Conservation (phyloP, 148 eudicot genomes). For the Beta vulgaris region DNA sequence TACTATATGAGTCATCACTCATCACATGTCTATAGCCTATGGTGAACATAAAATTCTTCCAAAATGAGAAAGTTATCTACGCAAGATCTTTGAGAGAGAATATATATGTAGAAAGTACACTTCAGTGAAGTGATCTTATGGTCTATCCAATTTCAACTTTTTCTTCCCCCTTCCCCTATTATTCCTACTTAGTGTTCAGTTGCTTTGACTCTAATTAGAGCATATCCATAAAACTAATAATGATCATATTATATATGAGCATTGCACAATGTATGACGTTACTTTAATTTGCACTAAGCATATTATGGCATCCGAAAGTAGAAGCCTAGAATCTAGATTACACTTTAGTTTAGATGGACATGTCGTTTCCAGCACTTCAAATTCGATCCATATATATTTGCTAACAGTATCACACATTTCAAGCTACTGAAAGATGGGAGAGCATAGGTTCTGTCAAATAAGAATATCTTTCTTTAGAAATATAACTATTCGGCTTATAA, state of each 20-base stretch:
- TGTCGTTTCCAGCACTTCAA: background rate
- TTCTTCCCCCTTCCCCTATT: background rate
- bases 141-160: constrained; percentile 5
- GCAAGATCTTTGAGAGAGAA: background rate
- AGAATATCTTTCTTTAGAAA: too few species aligned
- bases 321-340: background rate
- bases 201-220: constrained; percentile 1
- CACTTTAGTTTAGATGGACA: background rate
- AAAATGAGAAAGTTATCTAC: background rate
- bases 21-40: background rate
- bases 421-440: background rate
- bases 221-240: background rate
- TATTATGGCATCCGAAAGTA: background rate
- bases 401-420: background rate
- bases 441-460: background rate
- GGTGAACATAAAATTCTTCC: background rate
- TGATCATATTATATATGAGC: background rate
- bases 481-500: too few species aligned
- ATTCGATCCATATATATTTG: background rate
- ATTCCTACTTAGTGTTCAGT: background rate
- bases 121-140: background rate
- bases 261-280: background rate
- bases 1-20: background rate
- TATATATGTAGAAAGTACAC: background rate
- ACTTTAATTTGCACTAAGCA: background rate